Conservation (phyloP, 2,329 filamentous ascomycete genomes). For the Stagonosporopsis vannaccii region DNA sequence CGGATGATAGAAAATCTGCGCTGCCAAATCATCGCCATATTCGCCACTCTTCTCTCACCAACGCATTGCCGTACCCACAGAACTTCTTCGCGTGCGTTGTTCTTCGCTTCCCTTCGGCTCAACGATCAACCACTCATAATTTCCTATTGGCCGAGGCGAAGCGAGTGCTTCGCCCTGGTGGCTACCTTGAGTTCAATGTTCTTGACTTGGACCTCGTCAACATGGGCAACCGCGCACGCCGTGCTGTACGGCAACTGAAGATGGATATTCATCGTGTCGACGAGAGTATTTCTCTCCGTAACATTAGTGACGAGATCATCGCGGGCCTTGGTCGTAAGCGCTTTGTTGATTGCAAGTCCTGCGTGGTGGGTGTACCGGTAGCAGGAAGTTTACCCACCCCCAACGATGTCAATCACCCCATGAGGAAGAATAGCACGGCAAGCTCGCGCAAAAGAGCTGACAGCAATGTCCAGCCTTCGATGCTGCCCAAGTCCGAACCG, state of each 20-base stretch:
- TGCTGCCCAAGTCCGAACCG: conserved; percentile 39
- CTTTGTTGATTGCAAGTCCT: conserved; percentile 76
- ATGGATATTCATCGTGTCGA: conserved; percentile 70
- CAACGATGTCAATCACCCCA: conserved; percentile 32
- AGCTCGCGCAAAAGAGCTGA: conserved; percentile 26
- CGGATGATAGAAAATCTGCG: conserved; percentile 45
- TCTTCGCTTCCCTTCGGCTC: conserved; percentile 76
- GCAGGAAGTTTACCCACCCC: conserved; percentile 56
- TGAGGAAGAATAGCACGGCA: conserved; percentile 41
- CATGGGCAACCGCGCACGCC: conserved; percentile 76
- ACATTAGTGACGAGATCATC: conserved; percentile 64
- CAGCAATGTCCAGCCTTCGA: conserved; percentile 19
- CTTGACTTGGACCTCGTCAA: conserved; percentile 83
- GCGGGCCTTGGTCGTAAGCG: conserved; percentile 72
- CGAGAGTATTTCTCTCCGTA: conserved; percentile 65
- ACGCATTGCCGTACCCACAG: conserved; percentile 76
- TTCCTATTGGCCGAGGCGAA: conserved; percentile 78
- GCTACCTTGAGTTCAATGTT: conserved; percentile 79
- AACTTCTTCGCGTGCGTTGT: conserved; percentile 80
- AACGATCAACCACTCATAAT: conserved; percentile 72
- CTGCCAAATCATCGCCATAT: conserved; percentile 77
- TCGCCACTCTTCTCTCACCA: conserved; percentile 67
- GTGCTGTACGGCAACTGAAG: conserved; percentile 74
- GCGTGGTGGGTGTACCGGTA: conserved; percentile 79
- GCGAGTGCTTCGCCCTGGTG: conserved; percentile 78